Percentiles rank a stretch among this genome's conserved stretches.
Conservation (phyloP, 2,329 filamentous ascomycete genomes). For the Fusarium algeriense region DNA sequence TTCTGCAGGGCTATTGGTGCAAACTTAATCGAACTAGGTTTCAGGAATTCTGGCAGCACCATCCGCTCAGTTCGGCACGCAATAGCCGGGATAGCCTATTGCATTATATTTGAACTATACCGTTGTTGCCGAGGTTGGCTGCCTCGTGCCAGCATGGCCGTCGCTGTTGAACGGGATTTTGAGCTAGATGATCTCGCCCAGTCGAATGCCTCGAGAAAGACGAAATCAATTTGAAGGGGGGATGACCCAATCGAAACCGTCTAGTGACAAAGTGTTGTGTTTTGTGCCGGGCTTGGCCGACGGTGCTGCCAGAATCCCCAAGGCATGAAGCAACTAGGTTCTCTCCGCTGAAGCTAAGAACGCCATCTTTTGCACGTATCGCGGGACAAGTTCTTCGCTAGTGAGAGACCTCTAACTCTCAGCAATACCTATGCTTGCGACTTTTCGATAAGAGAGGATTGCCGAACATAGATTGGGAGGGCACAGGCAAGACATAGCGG, state of each 20-base stretch:
- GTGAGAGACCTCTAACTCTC: background rate
- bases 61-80: too few species aligned
- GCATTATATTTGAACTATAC: background rate
- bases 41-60: too few species aligned
- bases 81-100: background rate
- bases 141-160: background rate
- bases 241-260: background rate
- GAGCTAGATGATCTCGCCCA: background rate
- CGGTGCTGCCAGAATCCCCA: background rate
- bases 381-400: background rate
- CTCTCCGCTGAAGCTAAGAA: background rate
- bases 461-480: background rate
- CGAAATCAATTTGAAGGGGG: background rate
- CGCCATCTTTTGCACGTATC: background rate
- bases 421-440: background rate
- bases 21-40: too few species aligned
- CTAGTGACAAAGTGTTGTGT: background rate
- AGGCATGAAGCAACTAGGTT: background rate
- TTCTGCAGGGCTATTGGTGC: too few species aligned
- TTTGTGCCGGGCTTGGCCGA: background rate
- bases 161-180: background rate
- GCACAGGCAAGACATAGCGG: background rate
- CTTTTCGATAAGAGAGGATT: background rate
- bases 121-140: background rate
- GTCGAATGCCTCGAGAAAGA: background rate